Evolutionary conservation across 2,329 filamentous ascomycete species (phyloP).

Genomic region (Botrytis fragariae): DNA sequence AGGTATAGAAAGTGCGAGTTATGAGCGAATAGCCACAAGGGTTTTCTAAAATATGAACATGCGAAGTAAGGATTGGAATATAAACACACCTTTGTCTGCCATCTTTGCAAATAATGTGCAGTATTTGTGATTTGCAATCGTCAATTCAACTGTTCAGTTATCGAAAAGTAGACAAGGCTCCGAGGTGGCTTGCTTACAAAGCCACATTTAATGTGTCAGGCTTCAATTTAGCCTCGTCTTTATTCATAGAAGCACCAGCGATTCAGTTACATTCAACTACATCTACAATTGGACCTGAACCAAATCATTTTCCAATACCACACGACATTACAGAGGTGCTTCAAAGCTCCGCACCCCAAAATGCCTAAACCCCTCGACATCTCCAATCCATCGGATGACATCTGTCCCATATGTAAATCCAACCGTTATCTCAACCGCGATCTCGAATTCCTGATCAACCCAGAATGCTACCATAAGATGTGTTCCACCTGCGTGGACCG

Average conservation of each 20-base stretch:
- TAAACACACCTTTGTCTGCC: conserved; percentile 31
- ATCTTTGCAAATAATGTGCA: conserved; percentile 21
- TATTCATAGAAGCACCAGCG: background rate
- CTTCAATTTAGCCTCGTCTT: background rate
- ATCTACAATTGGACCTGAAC: conserved; percentile 15
- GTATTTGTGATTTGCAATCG: conserved; percentile 21
- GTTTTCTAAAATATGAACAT: background rate
- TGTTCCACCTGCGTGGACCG: conserved; percentile 94
- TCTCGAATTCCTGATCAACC: conserved; percentile 94
- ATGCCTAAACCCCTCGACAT: conserved; percentile 20
- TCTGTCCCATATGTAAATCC: conserved; percentile 97
- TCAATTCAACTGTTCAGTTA: background rate
- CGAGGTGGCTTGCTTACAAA: conserved; percentile 24
- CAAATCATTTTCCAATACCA: conserved; percentile 19
- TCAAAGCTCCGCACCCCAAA: background rate
- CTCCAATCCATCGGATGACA: conserved; percentile 51
- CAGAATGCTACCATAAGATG: conserved; percentile 99
- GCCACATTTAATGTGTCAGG: background rate
- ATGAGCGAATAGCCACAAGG: background rate
- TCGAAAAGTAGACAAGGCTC: conserved; percentile 29
- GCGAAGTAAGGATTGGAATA: background rate
- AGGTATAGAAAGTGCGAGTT: background rate
- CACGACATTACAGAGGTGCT: background rate
- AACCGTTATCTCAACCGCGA: conserved; percentile 91
- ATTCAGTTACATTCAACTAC: background rate